phyloP scores from a whole-genome alignment of 805 yeast genomes.

The Torulaspora maleeae region DNA sequence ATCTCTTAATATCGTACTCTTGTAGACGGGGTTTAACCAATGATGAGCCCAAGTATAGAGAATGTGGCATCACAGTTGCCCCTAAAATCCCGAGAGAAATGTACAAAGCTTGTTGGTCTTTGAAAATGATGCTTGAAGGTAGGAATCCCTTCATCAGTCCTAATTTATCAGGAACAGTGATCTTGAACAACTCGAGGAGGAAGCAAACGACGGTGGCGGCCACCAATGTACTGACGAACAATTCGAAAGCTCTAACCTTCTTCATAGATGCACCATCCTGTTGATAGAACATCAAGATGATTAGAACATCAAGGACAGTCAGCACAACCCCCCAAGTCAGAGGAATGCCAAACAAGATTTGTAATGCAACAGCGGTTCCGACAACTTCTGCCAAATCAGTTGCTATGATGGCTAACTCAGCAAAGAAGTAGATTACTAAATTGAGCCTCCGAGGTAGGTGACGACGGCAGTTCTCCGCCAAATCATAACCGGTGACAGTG shows the following conservation, averaged over 20 bases:
- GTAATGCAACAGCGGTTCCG: constrained; percentile 83
- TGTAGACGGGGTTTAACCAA: constrained; percentile 78
- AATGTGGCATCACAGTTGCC: constrained; percentile 95
- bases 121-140: constrained; percentile 57
- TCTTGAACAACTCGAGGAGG: constrained; percentile 58
- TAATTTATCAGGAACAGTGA: constrained; percentile 48
- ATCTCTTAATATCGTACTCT: constrained; percentile 63
- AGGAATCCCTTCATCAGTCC: constrained; percentile 62
- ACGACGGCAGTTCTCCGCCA: constrained; percentile 81
- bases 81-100: constrained; percentile 81
- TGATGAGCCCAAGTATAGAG: constrained; percentile 78
- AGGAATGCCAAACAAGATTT: constrained; percentile 72
- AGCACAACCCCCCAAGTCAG: constrained; percentile 67
- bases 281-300: constrained; percentile 71
- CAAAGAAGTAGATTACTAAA: constrained; percentile 55
- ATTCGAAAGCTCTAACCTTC: constrained; percentile 72
- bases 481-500: constrained; percentile 85
- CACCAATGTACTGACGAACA: constrained; percentile 67
- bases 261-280: constrained; percentile 71
- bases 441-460: constrained; percentile 64
- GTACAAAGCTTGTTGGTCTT: constrained; percentile 66
- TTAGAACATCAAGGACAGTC: constrained; percentile 76
- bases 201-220: constrained; percentile 73
- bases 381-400: constrained; percentile 93
- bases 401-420: constrained; percentile 85